A percentile compares a stretch with the other conserved stretches of the same genome.
These are phyloP conservation scores for Fusarium oxysporum DNA, from an alignment of 2,329 filamentous ascomycete genomes.

Conservation along the genomic window DNA sequence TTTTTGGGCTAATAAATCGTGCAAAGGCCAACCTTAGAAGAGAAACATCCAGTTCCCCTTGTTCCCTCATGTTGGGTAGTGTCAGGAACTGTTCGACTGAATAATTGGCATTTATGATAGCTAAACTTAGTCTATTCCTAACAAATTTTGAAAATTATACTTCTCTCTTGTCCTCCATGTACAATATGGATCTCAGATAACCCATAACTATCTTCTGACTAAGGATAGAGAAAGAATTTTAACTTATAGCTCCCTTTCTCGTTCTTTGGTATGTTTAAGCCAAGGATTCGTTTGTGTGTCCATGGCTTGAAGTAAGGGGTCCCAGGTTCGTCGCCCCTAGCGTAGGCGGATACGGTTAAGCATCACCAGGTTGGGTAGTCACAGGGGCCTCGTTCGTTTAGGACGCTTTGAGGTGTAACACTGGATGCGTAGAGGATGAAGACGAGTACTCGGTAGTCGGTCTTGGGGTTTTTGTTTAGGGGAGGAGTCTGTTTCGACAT, in stretches of 20 bases:
- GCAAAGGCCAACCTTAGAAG: slow-evolving; percentile 6
- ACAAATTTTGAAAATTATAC: background rate
- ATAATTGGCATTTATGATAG: background rate
- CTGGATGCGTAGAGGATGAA: slow-evolving; percentile 19
- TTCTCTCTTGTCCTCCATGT: background rate
- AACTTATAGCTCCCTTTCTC: background rate
- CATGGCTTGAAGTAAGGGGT: slow-evolving; percentile 34
- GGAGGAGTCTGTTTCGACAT: slow-evolving; percentile 29
- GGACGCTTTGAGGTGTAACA: slow-evolving; percentile 32
- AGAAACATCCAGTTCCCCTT: background rate
- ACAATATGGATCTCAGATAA: background rate
- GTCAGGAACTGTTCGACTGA: background rate
- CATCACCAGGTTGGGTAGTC: slow-evolving; percentile 34
- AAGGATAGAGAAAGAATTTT: background rate
- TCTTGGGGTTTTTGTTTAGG: slow-evolving; percentile 3
- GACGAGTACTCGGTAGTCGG: slow-evolving; percentile 5
- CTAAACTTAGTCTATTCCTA: background rate
- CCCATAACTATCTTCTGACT: background rate
- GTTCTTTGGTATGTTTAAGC: slow-evolving; percentile 1
- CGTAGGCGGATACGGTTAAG: slow-evolving; percentile 41
- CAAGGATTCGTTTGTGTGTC: slow-evolving; percentile 32
- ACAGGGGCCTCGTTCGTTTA: slow-evolving; percentile 23
- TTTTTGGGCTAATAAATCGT: slow-evolving; percentile 10
- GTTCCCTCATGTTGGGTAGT: too few relatives aligned
- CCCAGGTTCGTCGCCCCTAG: slow-evolving; percentile 30